These are phyloP conservation scores for Fusarium citri DNA, from an alignment of 2,329 filamentous ascomycete genomes.

Conservation along the genomic window DNA sequence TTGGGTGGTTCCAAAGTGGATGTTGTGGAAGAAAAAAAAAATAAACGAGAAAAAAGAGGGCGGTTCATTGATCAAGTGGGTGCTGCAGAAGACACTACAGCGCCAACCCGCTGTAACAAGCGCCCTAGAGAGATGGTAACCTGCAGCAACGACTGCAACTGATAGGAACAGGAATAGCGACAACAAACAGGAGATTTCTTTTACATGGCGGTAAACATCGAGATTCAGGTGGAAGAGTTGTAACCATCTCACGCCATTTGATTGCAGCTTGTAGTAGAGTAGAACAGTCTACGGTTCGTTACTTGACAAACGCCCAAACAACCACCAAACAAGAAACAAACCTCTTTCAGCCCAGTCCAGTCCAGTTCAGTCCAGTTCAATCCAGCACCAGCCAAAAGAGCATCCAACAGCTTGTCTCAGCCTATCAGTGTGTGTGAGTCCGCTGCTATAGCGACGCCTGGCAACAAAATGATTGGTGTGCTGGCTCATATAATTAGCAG, in stretches of 20 bases:
- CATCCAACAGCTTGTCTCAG: slow-evolving; percentile 28
- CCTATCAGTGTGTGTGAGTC: slow-evolving; percentile 25
- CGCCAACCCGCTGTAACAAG: slow-evolving; percentile 28
- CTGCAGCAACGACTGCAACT: slow-evolving; percentile 16
- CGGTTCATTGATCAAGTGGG: slow-evolving; percentile 32
- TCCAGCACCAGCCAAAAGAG: slow-evolving; percentile 14
- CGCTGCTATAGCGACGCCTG: slow-evolving; percentile 36
- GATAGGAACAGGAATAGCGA: slow-evolving; percentile 25
- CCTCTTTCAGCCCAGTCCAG: slow-evolving; percentile 6
- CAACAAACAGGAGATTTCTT: slow-evolving; percentile 14
- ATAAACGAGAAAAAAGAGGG: slow-evolving; percentile 33
- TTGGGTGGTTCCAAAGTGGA: slow-evolving; percentile 29
- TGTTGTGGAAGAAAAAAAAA: slow-evolving; percentile 29
- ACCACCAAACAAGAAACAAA: slow-evolving; percentile 36
- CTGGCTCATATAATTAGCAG: slow-evolving; percentile 13
- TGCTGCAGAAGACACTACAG: slow-evolving; percentile 31
- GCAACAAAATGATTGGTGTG: slow-evolving; percentile 23
- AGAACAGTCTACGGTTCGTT: slow-evolving; percentile 2
- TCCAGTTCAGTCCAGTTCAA: slow-evolving; percentile 12
- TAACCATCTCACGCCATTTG: neutral
- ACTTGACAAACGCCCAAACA: slow-evolving; percentile 21
- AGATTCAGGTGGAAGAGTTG: neutral
- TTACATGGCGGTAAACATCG: neutral
- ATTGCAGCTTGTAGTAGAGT: neutral
- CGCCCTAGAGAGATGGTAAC: slow-evolving; percentile 18